Conservation (phyloP, 1,284 basidiomycete species). For the Mycosarcoma maydis region DNA sequence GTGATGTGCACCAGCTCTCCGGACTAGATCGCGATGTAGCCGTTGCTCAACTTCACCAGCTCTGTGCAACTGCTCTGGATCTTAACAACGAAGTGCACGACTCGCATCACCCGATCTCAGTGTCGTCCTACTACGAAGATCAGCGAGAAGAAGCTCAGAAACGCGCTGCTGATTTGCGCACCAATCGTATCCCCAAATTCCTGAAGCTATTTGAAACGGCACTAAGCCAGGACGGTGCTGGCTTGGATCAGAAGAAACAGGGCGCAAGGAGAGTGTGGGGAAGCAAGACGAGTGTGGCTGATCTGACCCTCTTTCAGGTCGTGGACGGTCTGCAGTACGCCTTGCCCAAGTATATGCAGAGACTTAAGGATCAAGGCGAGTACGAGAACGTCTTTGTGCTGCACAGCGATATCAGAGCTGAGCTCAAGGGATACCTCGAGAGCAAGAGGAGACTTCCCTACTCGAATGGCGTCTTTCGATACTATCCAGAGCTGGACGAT, state of each 20-base stretch:
- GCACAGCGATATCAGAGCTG: conserved; percentile 50
- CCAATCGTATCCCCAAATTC: conserved; percentile 71
- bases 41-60: conserved; percentile 67
- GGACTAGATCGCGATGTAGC: conserved; percentile 37
- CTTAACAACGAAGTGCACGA: conserved; percentile 69
- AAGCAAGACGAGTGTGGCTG: conserved; percentile 69
- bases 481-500: conserved; percentile 71
- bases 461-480: conserved; percentile 69
- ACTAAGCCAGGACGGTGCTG: conserved; percentile 46
- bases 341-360: conserved; percentile 69
- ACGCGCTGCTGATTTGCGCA: conserved; percentile 69
- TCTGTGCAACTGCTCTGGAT: conserved; percentile 70
- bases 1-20: conserved; percentile 26
- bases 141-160: conserved; percentile 68
- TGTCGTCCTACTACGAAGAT: conserved; percentile 69
- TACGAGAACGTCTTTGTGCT: conserved; percentile 64
- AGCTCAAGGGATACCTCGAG: conserved; percentile 70
- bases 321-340: conserved; percentile 69
- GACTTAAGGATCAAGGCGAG: conserved; percentile 55
- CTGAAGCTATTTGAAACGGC: conserved; percentile 68
- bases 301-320: conserved; percentile 70
- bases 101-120: conserved; percentile 44
- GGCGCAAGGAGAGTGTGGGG: conserved; percentile 67
- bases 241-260: conserved; percentile 50
- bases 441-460: conserved; percentile 69